Evolutionary conservation across 805 yeast genomes (phyloP), one percentile per base, ranked within the genome.

Genomic region (Danielia oregonensis): DNA sequence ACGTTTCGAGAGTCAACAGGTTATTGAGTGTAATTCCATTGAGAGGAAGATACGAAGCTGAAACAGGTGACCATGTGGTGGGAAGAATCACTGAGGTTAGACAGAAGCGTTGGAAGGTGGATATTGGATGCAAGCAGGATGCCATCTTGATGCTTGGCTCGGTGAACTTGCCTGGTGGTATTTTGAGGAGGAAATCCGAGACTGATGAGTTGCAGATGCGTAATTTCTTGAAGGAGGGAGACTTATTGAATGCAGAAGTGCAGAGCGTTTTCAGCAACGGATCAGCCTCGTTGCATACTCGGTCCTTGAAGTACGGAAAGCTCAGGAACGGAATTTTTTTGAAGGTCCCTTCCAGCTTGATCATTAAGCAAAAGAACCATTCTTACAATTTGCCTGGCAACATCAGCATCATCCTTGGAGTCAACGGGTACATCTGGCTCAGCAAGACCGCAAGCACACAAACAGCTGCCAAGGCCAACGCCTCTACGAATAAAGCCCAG

Each of bases 141-240:
- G 97, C 97, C 0, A 81, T 86, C 0, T 64, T 93, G 42, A 82
- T 86, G 87, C 71, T 94, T 37, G 98, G 98, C 9, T 86, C 96
- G 1, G 96, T 93, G 14, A 93, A 93, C 58, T 70, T 93, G 43
- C 99, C 99, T 2, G 98, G 99, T 35, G 99, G 99, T 36, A 85
- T 93, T 2, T 65, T 93, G 49, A 76, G 98, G 61, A 76, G 98
- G 53, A 93, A 94, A 57, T 79, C 89, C 22, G 98, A 94, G 55
- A 79, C 84, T 44, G 99, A 93, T 65, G 98, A 93, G 63, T 70
- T 93, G 44, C 96, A 91, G 55, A 93, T 94, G 99, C 76, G 98
- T 52, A 78, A 76, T 48, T 86, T 89, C 52, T 66, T 93, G 48
- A 93, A 93, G 55, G 99, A 94, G 54, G 98, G 98, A 11, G 98